Percentiles rank a stretch among this genome's conserved stretches.
Evolutionary conservation across 805 yeast species (phyloP).

Genomic region (Lipomyces orientalis): DNA sequence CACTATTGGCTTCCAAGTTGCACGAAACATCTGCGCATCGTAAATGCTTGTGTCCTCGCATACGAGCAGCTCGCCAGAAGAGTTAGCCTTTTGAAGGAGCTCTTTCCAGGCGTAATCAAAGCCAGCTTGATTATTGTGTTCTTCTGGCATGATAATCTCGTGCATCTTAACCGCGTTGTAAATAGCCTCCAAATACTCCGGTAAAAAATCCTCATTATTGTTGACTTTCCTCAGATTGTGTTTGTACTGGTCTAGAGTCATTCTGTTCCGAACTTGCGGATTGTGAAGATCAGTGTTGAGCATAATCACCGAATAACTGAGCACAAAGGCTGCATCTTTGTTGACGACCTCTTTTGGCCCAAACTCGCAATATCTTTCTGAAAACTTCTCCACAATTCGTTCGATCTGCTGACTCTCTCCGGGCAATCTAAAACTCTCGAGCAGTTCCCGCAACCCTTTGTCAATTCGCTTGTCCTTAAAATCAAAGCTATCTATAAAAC

Average conservation of each 20-base stretch:
- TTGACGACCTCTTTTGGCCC: constrained; percentile 66
- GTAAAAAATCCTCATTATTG: constrained; percentile 74
- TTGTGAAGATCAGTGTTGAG: constrained; percentile 95
- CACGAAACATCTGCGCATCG: constrained; percentile 73
- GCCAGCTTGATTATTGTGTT: constrained; percentile 90
- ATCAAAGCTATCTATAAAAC: constrained; percentile 74
- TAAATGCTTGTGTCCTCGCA: constrained; percentile 51
- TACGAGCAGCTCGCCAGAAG: constrained; percentile 36
- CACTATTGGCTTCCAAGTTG: constrained; percentile 66
- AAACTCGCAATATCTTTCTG: constrained; percentile 74
- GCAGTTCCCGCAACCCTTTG: constrained; percentile 82
- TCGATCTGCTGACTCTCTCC: constrained; percentile 99
- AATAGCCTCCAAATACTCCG: constrained; percentile 81
- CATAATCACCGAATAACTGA: constrained; percentile 90
- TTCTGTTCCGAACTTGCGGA: constrained; percentile 81
- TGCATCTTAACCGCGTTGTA: constrained; percentile 78
- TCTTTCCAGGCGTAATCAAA: constrained; percentile 73
- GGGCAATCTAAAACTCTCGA: constrained; percentile 86
- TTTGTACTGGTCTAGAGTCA: constrained; percentile 84
- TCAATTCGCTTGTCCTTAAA: constrained; percentile 83
- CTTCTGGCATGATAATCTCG: constrained; percentile 98
- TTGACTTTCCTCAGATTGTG: constrained; percentile 81
- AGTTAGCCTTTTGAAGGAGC: constrained; percentile 41
- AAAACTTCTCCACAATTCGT: constrained; percentile 84
- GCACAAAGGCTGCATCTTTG: constrained; percentile 91